Conservation (phyloP, 352 stramenopile genomes). For the Globisporangium carolinianum region DNA sequence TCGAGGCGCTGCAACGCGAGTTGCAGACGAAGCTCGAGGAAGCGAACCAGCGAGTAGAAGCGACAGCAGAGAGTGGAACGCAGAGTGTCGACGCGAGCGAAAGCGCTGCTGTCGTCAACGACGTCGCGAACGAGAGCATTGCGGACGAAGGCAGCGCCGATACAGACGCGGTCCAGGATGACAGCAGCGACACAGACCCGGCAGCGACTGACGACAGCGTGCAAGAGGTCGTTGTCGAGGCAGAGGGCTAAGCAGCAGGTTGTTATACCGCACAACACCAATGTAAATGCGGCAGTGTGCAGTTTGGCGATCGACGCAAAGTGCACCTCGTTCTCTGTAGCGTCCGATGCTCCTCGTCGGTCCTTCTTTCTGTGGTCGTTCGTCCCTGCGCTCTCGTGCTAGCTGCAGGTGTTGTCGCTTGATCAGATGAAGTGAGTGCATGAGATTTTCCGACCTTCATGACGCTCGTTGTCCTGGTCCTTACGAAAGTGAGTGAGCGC, state of each 20-base stretch:
- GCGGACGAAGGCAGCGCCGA: background rate
- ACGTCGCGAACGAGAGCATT: background rate
- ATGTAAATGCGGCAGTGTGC: too few species aligned
- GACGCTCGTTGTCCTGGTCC: too few species aligned
- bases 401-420: too few species aligned
- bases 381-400: too few species aligned
- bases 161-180: conserved; percentile 1
- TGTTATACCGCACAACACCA: too few species aligned
- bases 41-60: conserved; percentile 15
- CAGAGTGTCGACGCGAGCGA: background rate
- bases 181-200: conserved; percentile 7
- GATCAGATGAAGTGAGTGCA: too few species aligned
- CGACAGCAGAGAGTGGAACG: background rate
- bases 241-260: background rate
- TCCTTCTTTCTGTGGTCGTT: too few species aligned
- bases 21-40: conserved; percentile 11
- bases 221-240: conserved; percentile 14
- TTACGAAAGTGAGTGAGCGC: too few species aligned
- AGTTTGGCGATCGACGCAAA: too few species aligned
- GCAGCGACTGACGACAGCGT: conserved; percentile 7
- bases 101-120: background rate
- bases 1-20: conserved; percentile 36
- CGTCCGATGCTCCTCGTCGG: too few species aligned
- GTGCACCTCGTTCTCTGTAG: too few species aligned
- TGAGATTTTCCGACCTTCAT: too few species aligned